Evolutionary conservation across 345 rosid species (phyloP), one percentile per base, ranked within the genome.

Genomic region (Combretum micranthum): DNA sequence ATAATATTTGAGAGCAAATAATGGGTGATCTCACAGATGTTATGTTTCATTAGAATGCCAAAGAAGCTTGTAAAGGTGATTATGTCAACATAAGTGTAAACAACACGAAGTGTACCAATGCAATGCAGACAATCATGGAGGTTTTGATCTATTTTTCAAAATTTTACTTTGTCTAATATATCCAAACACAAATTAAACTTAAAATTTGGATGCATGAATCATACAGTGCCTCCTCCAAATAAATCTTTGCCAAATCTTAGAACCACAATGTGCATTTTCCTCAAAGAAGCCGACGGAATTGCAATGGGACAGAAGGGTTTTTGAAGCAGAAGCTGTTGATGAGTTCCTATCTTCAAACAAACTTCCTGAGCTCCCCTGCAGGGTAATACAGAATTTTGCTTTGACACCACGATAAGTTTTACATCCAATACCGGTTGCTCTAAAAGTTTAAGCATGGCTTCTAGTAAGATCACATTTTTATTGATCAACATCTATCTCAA

Each of bases 211-310:
- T 23, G 54, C 14, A 12, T 20, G 44, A 42, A 22, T 15, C 46
- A 45, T 61, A 50, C 79, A 66, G 79, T 70, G 75, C 53, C 66
- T 67, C 15, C 64, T 64, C 12, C 72, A 70, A 56, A 60, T 75
- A 57, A 75, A 71, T 44, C 67, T 66, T 12, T 67, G 73, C 44
- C 79, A 75, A 26, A 67, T 75, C 44, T 61, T 75, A 59, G 79
- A 75, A 39, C 75, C 75, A 2, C 70, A 75, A 57, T 75, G 79
- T 20, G 79, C 75, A 8, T 70, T 63, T 50, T 2, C 75, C 32
- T 68, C 73, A 7, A 54, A 55, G 52, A 69, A 61, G 45, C 54
- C 62, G 14, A 46, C 52, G 43, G 56, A 63, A 20, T 54, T 66
- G 44, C 59, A 63, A 21, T 66, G 71, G 71, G 72, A 66, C 25